Base-by-base conservation (phyloP, 2,329 filamentous ascomycete species). In the Boeremia exigua region DNA sequence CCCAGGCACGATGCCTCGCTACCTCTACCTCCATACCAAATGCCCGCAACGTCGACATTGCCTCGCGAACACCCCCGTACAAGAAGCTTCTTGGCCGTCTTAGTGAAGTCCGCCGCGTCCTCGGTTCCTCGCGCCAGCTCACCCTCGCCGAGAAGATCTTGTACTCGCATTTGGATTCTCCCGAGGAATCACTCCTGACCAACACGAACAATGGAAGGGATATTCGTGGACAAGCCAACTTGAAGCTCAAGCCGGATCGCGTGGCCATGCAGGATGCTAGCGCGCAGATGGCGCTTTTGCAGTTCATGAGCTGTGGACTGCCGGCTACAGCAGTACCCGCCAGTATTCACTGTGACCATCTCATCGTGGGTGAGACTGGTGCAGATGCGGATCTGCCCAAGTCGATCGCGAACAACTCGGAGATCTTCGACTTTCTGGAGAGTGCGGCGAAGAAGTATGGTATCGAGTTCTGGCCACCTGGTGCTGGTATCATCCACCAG, bases 261-360 rank as follows among this genome's bases (percentile, higher is more conserved):
- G 95, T 98, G 66, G 96, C 96, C 62, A 99, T 99, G 95, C 95
- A 99, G 79, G 95, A 99, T 81, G 95, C 95, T 12, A 96, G 92
- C 28, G 95, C 95, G 6, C 95, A 99, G 80, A 99, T 99, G 95
- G 95, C 95, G 1, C 81, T 99, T 62, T 81, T 99, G 67, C 95
- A 99, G 79, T 99, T 99, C 83, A 99, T 99, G 94, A 91, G 91
- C 27, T 99, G 95, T 77, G 91, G 92, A 51, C 84, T 99, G 49
- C 90, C 89, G 27, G 87, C 87, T 56, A 96, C 95, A 2, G 93
- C 93, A 9, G 94, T 99, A 45, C 95, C 95, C 10, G 94, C 95
- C 44, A 97, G 93, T 76, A 97, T 98, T 67, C 95, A 99, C 81
- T 99, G 95, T 79, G 95, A 99, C 80, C 95, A 99, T 77, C 88